Evolutionary conservation across 306 rosid species (phyloP).

Genomic region (Prunus armeniaca): DNA sequence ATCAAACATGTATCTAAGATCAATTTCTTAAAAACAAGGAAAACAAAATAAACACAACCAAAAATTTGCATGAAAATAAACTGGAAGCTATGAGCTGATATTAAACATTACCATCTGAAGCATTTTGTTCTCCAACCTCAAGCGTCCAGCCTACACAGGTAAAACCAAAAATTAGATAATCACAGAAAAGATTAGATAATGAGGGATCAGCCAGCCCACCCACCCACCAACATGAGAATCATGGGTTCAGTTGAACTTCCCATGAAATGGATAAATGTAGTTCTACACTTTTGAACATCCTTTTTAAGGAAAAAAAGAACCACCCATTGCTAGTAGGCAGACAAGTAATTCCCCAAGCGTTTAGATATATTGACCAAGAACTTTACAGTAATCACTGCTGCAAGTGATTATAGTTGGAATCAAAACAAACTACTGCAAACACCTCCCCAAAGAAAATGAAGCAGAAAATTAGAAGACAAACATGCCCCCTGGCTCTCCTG

Average conservation of each 20-base stretch:
- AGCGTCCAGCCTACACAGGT: slow-evolving; percentile 55
- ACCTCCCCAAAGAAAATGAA: not conserved
- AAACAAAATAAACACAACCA: not conserved
- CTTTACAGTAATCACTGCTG: too few species aligned
- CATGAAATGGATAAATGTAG: not conserved
- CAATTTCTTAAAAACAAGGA: not conserved
- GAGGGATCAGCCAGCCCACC: not conserved
- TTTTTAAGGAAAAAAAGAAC: not conserved
- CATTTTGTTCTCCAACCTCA: slow-evolving; percentile 60
- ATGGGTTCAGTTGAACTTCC: not conserved
- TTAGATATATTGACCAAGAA: too few species aligned
- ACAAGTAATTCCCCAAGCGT: not conserved
- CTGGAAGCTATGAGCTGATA: not conserved
- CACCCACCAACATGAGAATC: not conserved
- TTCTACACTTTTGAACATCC: not conserved
- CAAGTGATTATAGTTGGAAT: not conserved
- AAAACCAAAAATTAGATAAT: slow-evolving; percentile 23
- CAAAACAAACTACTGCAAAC: not conserved
- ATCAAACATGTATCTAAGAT: not conserved
- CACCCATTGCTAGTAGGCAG: not conserved
- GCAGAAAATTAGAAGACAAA: not conserved
- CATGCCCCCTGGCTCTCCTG: not conserved
- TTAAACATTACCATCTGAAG: slow-evolving; percentile 72
- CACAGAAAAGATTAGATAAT: slow-evolving; percentile 9
- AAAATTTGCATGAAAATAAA: not conserved